Base-by-base conservation (phyloP, 2,329 filamentous ascomycete species). In the Rosellinia necatrix region DNA sequence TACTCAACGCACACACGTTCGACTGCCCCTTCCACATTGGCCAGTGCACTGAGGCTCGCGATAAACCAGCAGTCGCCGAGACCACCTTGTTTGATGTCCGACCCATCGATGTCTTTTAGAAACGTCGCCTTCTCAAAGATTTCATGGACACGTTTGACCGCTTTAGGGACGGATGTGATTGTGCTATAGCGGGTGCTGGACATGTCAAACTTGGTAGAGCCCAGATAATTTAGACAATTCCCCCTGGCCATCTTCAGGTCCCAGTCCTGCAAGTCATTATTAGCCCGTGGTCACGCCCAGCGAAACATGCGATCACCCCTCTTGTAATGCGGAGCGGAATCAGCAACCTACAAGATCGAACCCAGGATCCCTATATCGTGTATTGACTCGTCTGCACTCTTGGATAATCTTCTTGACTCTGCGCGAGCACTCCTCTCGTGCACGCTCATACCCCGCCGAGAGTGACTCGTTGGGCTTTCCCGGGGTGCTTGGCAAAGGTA, bases 11-110 rank as follows among this genome's bases (percentile, higher is more conserved):
- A 96, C 6, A 91, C 81, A 15, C 84, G 81, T 66, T 89, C 81
- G 50, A 96, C 86, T 12, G 89, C 78, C 1, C 81, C 85, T 42
- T 86, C 77, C 58, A 90, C 88, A 60, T 90, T 91, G 27, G 87
- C 87, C 63, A 96, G 78, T 0, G 90, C 90, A 27, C 87, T 91
- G 24, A 96, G 74, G 19, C 88, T 88, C 6, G 90, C 88, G 73
- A 94, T 87, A 49, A 92, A 82, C 89, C 90, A 93, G 74, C 90
- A 94, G 67, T 93, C 85, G n/a, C 90, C 90, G 32, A 89, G 81
- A 35, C 80, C 81, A 2, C 90, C 90, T 67, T 94, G 90, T 66
- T 90, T 89, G 56, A 92, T 84, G 69, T 94, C 90, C 53, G 85
- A 84, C 10, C 87, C 86, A 62, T 85, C 84, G 55, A 90, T 77